A percentile compares a stretch with the other conserved stretches of the same genome.
Evolutionary conservation across 2,329 filamentous ascomycete species (phyloP).

Genomic region (Claviceps sp.): DNA sequence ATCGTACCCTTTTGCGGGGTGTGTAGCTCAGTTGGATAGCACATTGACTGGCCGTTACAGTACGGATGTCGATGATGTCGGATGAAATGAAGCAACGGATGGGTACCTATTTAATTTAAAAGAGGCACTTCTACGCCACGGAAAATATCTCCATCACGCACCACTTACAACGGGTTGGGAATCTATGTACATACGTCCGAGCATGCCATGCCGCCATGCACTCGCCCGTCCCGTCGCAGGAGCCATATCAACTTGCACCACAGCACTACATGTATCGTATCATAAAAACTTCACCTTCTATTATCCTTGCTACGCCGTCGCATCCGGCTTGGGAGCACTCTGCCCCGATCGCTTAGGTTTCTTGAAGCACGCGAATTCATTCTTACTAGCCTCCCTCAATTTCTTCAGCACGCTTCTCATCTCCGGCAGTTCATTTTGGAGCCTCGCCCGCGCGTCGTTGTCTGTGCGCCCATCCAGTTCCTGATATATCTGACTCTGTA

Average conservation of each 20-base stretch:
- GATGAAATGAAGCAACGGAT: too few species aligned
- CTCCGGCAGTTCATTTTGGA: constrained; percentile 80
- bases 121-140: too few species aligned
- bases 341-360: constrained; percentile 39
- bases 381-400: constrained; percentile 66
- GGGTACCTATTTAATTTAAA: too few species aligned
- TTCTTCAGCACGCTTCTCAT: constrained; percentile 81
- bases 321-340: constrained; percentile 19
- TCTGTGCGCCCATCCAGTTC: constrained; percentile 83
- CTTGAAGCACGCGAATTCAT: constrained; percentile 77
- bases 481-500: constrained; percentile 83
- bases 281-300: background rate
- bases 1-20: too few species aligned
- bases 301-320: constrained; percentile 8
- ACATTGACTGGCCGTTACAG: too few species aligned
- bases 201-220: too few species aligned
- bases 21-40: too few species aligned
- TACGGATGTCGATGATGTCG: too few species aligned
- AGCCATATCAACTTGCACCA: background rate
- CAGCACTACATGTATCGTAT: background rate
- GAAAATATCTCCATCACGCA: too few species aligned
- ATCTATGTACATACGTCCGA: too few species aligned
- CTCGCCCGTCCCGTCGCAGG: background rate
- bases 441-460: constrained; percentile 61
- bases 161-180: too few species aligned